A percentile compares a stretch with the other conserved stretches of the same genome.
Evolutionary conservation across 1,139 yeast genomes (phyloP).

Genomic region (Lodderomyces elongisporus): DNA sequence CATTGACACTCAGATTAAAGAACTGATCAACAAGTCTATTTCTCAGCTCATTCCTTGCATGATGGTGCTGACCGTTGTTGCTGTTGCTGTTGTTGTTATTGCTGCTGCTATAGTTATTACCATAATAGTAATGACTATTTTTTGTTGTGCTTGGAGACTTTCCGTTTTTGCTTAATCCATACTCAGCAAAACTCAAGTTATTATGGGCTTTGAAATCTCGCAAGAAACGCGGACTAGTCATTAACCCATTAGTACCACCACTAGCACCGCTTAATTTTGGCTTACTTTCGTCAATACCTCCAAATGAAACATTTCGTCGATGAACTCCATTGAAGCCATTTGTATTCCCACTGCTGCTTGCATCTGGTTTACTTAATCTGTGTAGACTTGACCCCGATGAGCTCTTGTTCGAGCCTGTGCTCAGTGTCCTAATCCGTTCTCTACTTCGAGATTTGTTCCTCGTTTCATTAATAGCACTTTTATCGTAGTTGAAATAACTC

Average conservation of each 20-base stretch:
- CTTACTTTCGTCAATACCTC: neutral
- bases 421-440: neutral
- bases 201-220: slow-evolving; percentile 6
- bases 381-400: too few relatives aligned
- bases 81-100: neutral
- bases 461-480: neutral
- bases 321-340: neutral
- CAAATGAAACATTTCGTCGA: neutral
- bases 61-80: slow-evolving; percentile 1
- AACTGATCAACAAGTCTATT: slow-evolving; percentile 41
- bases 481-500: slow-evolving; percentile 3
- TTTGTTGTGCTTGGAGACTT: too few relatives aligned
- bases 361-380: too few relatives aligned
- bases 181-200: too few relatives aligned
- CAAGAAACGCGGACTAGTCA: slow-evolving; percentile 8
- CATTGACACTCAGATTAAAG: slow-evolving; percentile 16
- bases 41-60: slow-evolving; percentile 13
- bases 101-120: neutral
- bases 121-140: too few relatives aligned
- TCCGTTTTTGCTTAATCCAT: too few relatives aligned
- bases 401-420: neutral
- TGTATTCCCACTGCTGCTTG: neutral
- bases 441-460: neutral
- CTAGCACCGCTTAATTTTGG: neutral
- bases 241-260: slow-evolving; percentile 5